A percentile compares a stretch with the other conserved stretches of the same genome.
Evolutionary conservation across 202 grass and related monocot genomes (phyloP).

Genomic region (Setaria italica): DNA sequence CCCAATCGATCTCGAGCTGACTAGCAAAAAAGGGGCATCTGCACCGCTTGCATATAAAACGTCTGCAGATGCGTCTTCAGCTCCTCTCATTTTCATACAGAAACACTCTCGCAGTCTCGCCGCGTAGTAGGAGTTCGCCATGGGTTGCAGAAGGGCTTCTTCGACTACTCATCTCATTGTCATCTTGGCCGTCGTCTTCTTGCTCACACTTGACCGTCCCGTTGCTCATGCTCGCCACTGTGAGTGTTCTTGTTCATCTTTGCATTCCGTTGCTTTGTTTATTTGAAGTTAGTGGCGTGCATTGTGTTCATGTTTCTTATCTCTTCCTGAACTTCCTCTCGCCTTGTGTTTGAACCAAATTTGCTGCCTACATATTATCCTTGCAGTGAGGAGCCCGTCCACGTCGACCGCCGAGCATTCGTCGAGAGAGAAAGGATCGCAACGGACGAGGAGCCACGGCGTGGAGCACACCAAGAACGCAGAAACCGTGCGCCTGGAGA

Average conservation of each 20-base stretch:
- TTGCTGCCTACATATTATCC: background rate
- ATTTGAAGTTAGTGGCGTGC: background rate
- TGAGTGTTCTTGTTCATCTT: background rate
- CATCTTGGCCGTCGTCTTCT: constrained; percentile 41
- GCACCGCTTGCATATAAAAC: constrained; percentile 29
- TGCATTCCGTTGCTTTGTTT: background rate
- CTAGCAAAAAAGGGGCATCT: background rate
- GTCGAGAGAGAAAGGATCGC: background rate
- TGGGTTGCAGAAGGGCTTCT: constrained; percentile 35
- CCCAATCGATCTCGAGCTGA: constrained; percentile 29
- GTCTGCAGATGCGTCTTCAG: background rate
- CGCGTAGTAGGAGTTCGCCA: constrained; percentile 2
- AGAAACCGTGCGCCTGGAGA: constrained; percentile 6
- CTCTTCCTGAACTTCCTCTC: background rate
- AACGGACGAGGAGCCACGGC: constrained; percentile 17
- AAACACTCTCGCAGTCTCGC: background rate
- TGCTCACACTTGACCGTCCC: constrained; percentile 34
- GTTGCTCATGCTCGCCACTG: constrained; percentile 39
- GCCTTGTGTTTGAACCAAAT: background rate
- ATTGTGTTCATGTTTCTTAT: no score
- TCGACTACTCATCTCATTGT: background rate
- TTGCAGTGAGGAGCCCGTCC: constrained; percentile 43
- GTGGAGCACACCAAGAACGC: background rate
- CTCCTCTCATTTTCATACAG: background rate
- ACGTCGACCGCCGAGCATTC: background rate